A percentile compares a stretch with the other conserved stretches of the same genome.
Conservation (phyloP, 2,329 filamentous ascomycete species). For the Pseudogymnoascus sp. region DNA sequence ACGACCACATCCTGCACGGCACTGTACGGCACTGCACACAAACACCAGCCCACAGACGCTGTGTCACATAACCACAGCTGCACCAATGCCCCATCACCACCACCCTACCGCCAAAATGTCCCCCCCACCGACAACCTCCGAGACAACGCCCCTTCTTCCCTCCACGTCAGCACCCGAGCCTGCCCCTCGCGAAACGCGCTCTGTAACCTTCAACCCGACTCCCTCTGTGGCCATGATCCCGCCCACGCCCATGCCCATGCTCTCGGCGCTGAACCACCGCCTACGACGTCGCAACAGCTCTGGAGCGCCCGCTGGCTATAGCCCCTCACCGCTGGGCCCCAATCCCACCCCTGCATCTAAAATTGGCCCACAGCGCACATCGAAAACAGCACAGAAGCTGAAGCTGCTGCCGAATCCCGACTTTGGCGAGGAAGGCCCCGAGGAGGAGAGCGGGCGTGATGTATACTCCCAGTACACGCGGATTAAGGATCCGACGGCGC, state of each 20-base stretch:
- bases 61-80: neutral
- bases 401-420: slow-evolving; percentile 94
- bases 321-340: slow-evolving; percentile 31
- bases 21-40: neutral
- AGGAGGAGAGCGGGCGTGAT: slow-evolving; percentile 88
- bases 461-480: slow-evolving; percentile 97
- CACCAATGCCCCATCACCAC: neutral
- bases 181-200: slow-evolving; percentile 10
- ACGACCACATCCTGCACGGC: neutral
- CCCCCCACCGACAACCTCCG: neutral
- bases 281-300: slow-evolving; percentile 79
- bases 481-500: slow-evolving; percentile 91
- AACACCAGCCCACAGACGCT: neutral
- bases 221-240: slow-evolving; percentile 53
- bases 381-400: slow-evolving; percentile 91
- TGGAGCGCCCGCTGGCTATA: slow-evolving; percentile 43
- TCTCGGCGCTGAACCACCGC: slow-evolving; percentile 79
- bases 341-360: slow-evolving; percentile 44
- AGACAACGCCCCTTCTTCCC: slow-evolving; percentile 5
- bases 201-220: slow-evolving; percentile 69
- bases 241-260: slow-evolving; percentile 42
- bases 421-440: slow-evolving; percentile 62
- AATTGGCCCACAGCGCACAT: slow-evolving; percentile 89
- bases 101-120: neutral
- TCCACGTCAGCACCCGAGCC: slow-evolving; percentile 12